Base-by-base conservation (phyloP, 2,329 filamentous ascomycete species). In the Trichoderma semiorbis region DNA sequence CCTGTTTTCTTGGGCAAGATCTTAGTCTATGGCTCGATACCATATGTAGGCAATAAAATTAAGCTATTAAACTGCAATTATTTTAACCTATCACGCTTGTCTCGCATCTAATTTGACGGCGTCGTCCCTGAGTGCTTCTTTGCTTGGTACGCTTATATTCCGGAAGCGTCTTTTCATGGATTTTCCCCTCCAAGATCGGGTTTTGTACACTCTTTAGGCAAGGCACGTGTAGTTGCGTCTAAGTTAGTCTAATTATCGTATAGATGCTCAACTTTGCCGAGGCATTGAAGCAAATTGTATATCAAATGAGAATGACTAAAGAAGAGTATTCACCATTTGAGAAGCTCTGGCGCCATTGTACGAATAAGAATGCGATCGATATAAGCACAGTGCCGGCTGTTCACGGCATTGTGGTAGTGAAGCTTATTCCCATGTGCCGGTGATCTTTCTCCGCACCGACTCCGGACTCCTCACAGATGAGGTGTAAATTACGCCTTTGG, bases 401-500 rank as follows among this genome's bases (percentile, higher is more conserved):
- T 69, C 28, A 61, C 66, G 66, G 66, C 55, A 67, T 67, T 57
- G 1, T 53, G 7, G 30, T 6, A 8, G 50, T 24, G 24, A 11
- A 16, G 28, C 18, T 34, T 39, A n/a, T 32, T 11, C 32, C 43
- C 50, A 18, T 11, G 50, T 34, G 32, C 39, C 34, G 36, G 53
- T 34, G 7, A 21, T 34, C 53, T 36, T 58, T 58, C 53, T 58
- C 34, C 53, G 11, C 66, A 57, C 55, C 36, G 28, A 53, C 63
- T 66, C 63, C 63, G 43, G 53, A 24, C 36, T 68, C 21, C 55
- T 69, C 53, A 47, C 14, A 21, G 26, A 61, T n/a, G n/a, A 69
- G 14, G 18, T 60, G 66, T 60, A 61, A 47, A 61, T 14, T 60
- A 32, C 36, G 65, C 65, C 65, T 68, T 68, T 68, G 53, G 24